A percentile compares a stretch with the other conserved stretches of the same genome.
These are phyloP conservation scores for Scutellaria minor DNA, from an alignment of 257 asterid species.

Conservation along the genomic window DNA sequence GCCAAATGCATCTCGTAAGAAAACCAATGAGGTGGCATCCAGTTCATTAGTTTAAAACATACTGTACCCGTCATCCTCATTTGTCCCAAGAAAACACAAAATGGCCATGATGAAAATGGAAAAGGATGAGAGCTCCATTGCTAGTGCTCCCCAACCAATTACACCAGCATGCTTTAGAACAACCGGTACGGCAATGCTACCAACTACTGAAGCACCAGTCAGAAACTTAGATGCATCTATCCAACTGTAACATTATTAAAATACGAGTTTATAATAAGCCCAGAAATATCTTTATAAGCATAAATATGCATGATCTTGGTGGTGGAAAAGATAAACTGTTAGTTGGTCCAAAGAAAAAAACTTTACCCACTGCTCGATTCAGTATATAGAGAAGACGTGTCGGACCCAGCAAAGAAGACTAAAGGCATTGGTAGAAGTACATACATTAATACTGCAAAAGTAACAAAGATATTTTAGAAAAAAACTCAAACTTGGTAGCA, in stretches of 20 bases:
- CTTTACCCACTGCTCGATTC: conserved; percentile 71
- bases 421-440: conserved; percentile 92
- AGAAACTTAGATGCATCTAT: conserved; percentile 78
- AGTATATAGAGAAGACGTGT: conserved; percentile 63
- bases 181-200: conserved; percentile 89
- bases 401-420: conserved; percentile 82
- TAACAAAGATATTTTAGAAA: conserved; percentile 28
- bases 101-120: conserved; percentile 62
- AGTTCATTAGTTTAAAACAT: conserved; percentile 45
- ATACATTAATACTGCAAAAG: conserved; percentile 78
- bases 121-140: conserved; percentile 89
- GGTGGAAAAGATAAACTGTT: not conserved
- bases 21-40: conserved; percentile 13
- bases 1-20: conserved; percentile 6
- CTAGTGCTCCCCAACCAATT: conserved; percentile 93
- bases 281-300: conserved; percentile 10
- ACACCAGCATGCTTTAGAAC: conserved; percentile 90
- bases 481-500: conserved; percentile 26
- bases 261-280: conserved; percentile 25
- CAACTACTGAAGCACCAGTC: conserved; percentile 86
- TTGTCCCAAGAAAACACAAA: conserved; percentile 63
- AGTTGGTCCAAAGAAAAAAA: conserved; percentile 21
- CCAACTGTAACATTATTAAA: conserved; percentile 63
- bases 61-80: conserved; percentile 63
- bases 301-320: not conserved